Conservation (phyloP, 306 rosid species). For the apple (Malus domestica) region ASM211411v1 NC_041803.1:10030001-10030500, state of each 20-base stretch:
- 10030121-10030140: constrained; percentile 88
- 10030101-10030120: constrained; percentile 95
- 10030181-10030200: constrained; percentile 94
- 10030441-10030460: too few relatives aligned
- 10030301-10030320: constrained; percentile 89
- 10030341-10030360: constrained; percentile 59
- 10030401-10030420: background rate
- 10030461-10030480: too few relatives aligned
- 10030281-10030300: constrained; percentile 99
- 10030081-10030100: constrained; percentile 83
- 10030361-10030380: background rate
- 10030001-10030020: background rate
- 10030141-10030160: constrained; percentile 95
- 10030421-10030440: background rate
- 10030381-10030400: background rate
- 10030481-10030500: too few relatives aligned
- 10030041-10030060: background rate
- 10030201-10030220: constrained; percentile 74
- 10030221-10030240: constrained; percentile 88
- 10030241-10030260: constrained; percentile 85
- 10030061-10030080: constrained; percentile 41
- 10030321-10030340: constrained; percentile 51
- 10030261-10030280: constrained; percentile 83
- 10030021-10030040: background rate
- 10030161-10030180: constrained; percentile 85